Evolutionary conservation across 1,139 yeast species (phyloP).

Genomic region (Sugiyamaella novakii): DNA sequence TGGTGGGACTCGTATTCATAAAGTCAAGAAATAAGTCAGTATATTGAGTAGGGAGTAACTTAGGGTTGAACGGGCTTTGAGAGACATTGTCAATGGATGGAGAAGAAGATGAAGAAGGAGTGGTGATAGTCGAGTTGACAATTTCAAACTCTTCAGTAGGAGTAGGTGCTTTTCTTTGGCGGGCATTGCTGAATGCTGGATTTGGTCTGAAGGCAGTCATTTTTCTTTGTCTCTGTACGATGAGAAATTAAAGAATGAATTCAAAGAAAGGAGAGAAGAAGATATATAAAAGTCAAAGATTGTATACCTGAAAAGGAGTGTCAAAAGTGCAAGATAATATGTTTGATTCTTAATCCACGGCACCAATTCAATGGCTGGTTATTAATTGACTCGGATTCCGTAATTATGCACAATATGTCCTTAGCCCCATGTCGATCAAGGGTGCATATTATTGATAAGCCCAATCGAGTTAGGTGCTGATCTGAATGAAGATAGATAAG

Average conservation of each 20-base stretch:
- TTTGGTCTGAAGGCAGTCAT: slow-evolving; percentile 20
- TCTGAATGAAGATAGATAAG: neutral
- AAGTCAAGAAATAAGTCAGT: slow-evolving; percentile 67
- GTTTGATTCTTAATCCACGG: slow-evolving; percentile 12
- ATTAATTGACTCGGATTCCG: slow-evolving; percentile 10
- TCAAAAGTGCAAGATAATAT: neutral
- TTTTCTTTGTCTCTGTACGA: neutral
- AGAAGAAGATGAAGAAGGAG: neutral
- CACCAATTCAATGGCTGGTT: slow-evolving; percentile 13
- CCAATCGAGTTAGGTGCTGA: neutral
- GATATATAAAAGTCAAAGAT: neutral
- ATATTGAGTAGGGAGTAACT: slow-evolving; percentile 30
- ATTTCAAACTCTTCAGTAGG: slow-evolving; percentile 12
- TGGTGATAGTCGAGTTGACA: slow-evolving; percentile 1
- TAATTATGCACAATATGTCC: slow-evolving; percentile 1
- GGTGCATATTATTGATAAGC: slow-evolving; percentile 5
- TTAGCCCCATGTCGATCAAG: neutral
- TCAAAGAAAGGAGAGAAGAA: neutral
- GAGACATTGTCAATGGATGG: slow-evolving; percentile 4
- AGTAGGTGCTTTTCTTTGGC: slow-evolving; percentile 11
- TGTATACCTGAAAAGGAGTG: slow-evolving; percentile 2
- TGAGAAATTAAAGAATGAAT: neutral
- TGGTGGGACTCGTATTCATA: slow-evolving; percentile 85
- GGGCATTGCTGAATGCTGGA: slow-evolving; percentile 19
- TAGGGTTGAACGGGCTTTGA: slow-evolving; percentile 23